Conservation (phyloP, 495 filamentous ascomycete genomes). For the Penicillium riverlandense region DNA sequence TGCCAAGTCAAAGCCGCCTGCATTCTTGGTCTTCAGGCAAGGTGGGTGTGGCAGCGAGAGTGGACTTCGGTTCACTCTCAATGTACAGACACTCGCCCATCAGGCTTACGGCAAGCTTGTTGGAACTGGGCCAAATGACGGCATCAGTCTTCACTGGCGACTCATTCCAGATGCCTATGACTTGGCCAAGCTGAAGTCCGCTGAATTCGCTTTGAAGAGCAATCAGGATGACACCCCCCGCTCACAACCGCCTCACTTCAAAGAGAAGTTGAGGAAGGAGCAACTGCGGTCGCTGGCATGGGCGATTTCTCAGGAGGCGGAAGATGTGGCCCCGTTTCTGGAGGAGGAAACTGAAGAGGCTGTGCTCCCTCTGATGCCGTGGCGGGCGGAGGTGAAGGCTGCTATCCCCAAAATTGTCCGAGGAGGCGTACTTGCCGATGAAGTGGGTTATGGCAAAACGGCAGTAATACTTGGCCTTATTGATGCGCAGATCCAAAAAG, state of each 20-base stretch:
- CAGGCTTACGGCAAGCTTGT: conserved; percentile 38
- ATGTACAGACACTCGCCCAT: conserved; percentile 51
- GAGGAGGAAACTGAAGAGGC: conserved; percentile 68
- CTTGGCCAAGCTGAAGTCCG: conserved; percentile 18
- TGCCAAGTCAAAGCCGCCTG: conserved; percentile 39
- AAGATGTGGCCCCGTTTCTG: conserved; percentile 37
- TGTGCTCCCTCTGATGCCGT: conserved; percentile 46
- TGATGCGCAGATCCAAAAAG: conserved; percentile 31
- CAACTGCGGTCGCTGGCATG: conserved; percentile 56
- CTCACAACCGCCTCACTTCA: conserved; percentile 33
- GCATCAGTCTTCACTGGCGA: conserved; percentile 38
- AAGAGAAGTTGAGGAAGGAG: conserved; percentile 36
- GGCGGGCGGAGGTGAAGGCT: conserved; percentile 54
- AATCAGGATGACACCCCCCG: conserved; percentile 35
- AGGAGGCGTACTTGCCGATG: conserved; percentile 70
- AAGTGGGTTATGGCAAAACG: conserved; percentile 81
- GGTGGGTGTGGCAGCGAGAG: conserved; percentile 12
- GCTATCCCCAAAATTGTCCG: conserved; percentile 30
- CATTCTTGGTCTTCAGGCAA: conserved; percentile 37
- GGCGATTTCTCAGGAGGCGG: conserved; percentile 58
- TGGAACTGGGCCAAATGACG: conserved; percentile 2
- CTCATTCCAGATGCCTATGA: conserved; percentile 41
- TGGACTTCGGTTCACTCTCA: conserved; percentile 37
- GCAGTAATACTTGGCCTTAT: conserved; percentile 63
- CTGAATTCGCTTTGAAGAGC: conserved; percentile 30